Evolutionary conservation across 371 early-diverging fungal species (phyloP).

Genomic region (Funneliformis caledonium): DNA sequence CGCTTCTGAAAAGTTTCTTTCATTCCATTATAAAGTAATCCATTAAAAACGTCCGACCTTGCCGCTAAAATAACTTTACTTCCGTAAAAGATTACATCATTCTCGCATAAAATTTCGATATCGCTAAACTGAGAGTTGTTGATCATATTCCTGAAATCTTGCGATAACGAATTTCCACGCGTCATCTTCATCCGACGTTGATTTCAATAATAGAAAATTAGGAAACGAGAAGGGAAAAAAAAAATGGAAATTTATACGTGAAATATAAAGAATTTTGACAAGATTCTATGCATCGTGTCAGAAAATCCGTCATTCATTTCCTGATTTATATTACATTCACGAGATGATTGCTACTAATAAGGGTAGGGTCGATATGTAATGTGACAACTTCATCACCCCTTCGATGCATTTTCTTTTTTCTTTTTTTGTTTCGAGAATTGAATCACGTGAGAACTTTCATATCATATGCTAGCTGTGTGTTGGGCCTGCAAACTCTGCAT

Average conservation of each 20-base stretch:
- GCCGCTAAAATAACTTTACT: conserved; percentile 12
- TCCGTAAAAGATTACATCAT: neutral
- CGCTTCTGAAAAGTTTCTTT: conserved; percentile 3
- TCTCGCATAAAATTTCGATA: conserved; percentile 14
- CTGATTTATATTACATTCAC: neutral
- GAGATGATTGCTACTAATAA: neutral
- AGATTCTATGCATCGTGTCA: neutral
- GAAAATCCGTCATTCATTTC: neutral
- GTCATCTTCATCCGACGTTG: neutral
- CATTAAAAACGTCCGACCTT: conserved; percentile 17
- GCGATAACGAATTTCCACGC: conserved; percentile 11
- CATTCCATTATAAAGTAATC: conserved; percentile 19
- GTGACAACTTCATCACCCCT: too few species aligned
- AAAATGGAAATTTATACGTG: too few species aligned
- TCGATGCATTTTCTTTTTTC: too few species aligned
- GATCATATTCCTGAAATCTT: conserved; percentile 14
- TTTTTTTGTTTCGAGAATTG: too few species aligned
- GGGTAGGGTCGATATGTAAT: too few species aligned
- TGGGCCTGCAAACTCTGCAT: neutral
- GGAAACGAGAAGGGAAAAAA: neutral
- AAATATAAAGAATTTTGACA: too few species aligned
- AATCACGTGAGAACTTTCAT: neutral
- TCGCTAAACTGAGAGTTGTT: conserved; percentile 33
- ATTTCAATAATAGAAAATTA: neutral
- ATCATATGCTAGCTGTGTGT: neutral